Conservation (phyloP, 2,329 filamentous ascomycete genomes). For the Lachnum nothofagi region DNA sequence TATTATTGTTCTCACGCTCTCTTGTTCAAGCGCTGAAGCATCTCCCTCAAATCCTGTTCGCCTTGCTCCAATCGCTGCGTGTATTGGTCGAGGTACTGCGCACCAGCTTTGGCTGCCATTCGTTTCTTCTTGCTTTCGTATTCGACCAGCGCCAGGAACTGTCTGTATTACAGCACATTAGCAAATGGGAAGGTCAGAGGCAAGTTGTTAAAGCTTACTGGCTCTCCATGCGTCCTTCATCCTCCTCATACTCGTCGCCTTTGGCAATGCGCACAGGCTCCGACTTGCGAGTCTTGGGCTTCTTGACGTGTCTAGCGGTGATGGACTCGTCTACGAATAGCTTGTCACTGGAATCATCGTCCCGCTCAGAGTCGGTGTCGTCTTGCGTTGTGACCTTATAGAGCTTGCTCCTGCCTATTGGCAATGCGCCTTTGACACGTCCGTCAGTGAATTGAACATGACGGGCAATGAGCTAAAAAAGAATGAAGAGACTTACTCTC, state of each 20-base stretch:
- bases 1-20: neutral
- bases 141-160: conserved; percentile 24
- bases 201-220: conserved; percentile 20
- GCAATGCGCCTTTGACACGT: conserved; percentile 17
- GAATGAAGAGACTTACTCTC: conserved; percentile 15
- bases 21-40: conserved; percentile 5
- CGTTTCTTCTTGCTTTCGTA: conserved; percentile 23
- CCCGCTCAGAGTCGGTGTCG: conserved; percentile 6
- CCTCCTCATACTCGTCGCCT: conserved; percentile 25
- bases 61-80: conserved; percentile 9
- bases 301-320: conserved; percentile 16
- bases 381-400: conserved; percentile 11
- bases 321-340: conserved; percentile 4
- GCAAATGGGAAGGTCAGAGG: neutral
- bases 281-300: conserved; percentile 19
- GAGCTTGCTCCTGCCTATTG: conserved; percentile 16
- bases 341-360: conserved; percentile 9
- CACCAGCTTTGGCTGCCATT: conserved; percentile 13
- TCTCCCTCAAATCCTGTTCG: conserved; percentile 15
- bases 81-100: conserved; percentile 18
- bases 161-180: conserved; percentile 8
- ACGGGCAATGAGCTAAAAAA: neutral
- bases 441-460: neutral
- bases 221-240: conserved; percentile 25
- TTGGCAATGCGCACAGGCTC: conserved; percentile 16